Percentiles rank a stretch among this genome's conserved stretches.
Conservation (phyloP, 768 basidiomycete genomes). For the Mycena albidolilacea region DNA sequence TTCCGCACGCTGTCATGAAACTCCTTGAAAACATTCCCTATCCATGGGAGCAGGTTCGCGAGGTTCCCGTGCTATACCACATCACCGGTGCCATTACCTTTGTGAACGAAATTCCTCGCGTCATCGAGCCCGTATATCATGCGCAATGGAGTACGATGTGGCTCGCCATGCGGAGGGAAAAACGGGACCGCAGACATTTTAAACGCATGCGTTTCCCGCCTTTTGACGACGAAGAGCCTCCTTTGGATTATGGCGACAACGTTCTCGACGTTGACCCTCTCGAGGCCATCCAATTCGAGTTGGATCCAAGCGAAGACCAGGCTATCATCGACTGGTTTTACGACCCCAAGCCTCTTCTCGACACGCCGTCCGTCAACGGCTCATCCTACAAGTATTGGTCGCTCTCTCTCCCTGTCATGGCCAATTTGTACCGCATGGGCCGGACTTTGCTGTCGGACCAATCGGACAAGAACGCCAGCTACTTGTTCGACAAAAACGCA, state of each 20-base stretch:
- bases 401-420: slow-evolving; percentile 94
- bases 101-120: slow-evolving; percentile 97
- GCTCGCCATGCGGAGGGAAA: slow-evolving; percentile 99
- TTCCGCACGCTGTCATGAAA: slow-evolving; percentile 99
- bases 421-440: slow-evolving; percentile 95
- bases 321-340: slow-evolving; percentile 99
- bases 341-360: slow-evolving; percentile 94
- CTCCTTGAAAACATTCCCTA: slow-evolving; percentile 97
- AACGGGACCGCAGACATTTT: slow-evolving; percentile 98
- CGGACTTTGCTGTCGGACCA: slow-evolving; percentile 94
- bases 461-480: slow-evolving; percentile 90
- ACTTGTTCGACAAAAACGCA: slow-evolving; percentile 96
- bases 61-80: slow-evolving; percentile 98
- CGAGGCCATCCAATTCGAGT: slow-evolving; percentile 96
- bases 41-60: slow-evolving; percentile 99
- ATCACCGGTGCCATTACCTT: slow-evolving; percentile 99
- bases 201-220: slow-evolving; percentile 99
- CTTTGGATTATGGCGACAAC: slow-evolving; percentile 99
- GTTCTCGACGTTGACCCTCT: slow-evolving; percentile 97
- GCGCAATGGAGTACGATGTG: slow-evolving; percentile 99
- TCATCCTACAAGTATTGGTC: slow-evolving; percentile 95
- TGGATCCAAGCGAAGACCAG: slow-evolving; percentile 92
- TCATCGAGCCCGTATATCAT: slow-evolving; percentile 98
- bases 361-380: slow-evolving; percentile 93
- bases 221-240: slow-evolving; percentile 99